phyloP scores from a whole-genome alignment of 2,329 filamentous ascomycete genomes.

The Fonsecaea monophora region DNA sequence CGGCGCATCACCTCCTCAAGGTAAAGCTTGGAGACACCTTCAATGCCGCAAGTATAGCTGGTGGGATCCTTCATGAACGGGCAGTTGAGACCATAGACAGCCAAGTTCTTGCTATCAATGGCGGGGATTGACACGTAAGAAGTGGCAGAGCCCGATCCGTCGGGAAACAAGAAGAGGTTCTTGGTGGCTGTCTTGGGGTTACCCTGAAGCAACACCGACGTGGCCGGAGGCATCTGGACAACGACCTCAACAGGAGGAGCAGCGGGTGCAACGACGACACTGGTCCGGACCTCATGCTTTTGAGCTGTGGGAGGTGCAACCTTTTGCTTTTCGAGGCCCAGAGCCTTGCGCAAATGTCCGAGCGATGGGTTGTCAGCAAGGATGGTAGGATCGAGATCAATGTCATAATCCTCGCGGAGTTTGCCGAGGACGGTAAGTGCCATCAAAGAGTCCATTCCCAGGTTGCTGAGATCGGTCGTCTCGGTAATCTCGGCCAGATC shows the following conservation, averaged over 20 bases:
- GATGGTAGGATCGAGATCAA: conserved; percentile 53
- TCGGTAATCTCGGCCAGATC: conserved; percentile 49
- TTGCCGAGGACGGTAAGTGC: conserved; percentile 54
- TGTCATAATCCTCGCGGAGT: conserved; percentile 52
- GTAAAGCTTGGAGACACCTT: conserved; percentile 43
- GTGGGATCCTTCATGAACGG: conserved; percentile 52
- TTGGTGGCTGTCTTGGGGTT: conserved; percentile 52
- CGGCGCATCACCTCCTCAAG: conserved; percentile 42
- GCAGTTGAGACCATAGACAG: conserved; percentile 53
- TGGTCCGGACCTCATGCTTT: conserved; percentile 39
- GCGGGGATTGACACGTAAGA: conserved; percentile 54
- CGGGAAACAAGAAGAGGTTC: conserved; percentile 53
- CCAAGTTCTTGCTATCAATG: conserved; percentile 49
- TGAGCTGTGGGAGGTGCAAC: conserved; percentile 37
- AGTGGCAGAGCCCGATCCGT: conserved; percentile 55
- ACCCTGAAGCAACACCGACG: conserved; percentile 52
- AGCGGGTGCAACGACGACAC: conserved; percentile 40
- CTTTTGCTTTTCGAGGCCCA: conserved; percentile 49
- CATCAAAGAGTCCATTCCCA: conserved; percentile 57
- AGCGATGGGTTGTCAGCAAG: conserved; percentile 54
- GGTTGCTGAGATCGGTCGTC: conserved; percentile 50
- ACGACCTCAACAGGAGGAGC: conserved; percentile 38
- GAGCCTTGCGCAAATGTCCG: conserved; percentile 48
- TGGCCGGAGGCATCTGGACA: conserved; percentile 47
- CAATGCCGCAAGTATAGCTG: conserved; percentile 42